Evolutionary conservation across 331 rosid genomes (phyloP), one percentile per base, ranked within the genome.

Genomic region (Cydonia oblonga): DNA sequence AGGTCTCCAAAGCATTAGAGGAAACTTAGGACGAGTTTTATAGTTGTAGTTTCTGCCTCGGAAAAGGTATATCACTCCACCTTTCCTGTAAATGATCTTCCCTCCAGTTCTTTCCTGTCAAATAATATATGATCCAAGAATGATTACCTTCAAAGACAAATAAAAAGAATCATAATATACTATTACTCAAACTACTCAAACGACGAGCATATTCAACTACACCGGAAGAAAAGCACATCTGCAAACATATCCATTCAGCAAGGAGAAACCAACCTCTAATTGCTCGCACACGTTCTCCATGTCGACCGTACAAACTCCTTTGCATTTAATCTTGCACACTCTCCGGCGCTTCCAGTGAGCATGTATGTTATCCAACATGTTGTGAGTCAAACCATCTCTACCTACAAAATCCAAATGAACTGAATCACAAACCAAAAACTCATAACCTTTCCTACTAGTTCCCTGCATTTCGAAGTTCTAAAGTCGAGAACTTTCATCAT

Each of bases 1-100:
- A 2, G 99, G 97, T 83, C 87, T 95, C 99, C 99, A 95, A 68
- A 95, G 79, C 99, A 95, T 95, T 80, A 95, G 88, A 83, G 99
- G 99, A 82, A 88, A 89, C 29, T 75, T 85, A 5, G 96, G 97
- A 18, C 88, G 86, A 52, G 96, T 82, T 87, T 65, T 91, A 65
- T 88, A 84, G 75, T 95, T 95, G 81, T 95, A 91, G 87, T 95
- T 89, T 81, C 99, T 88, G 35, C 99, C 99, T 56, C 97, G 86
- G 84, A 88, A 95, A 71, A 95, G 96, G 85, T 68, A 91, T 70
- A 95, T 14, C 61, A 82, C 85, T 23, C 97, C 99, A 19, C 96
- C 96, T 71, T 49, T 84, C 72, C 89, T 74, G 71, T 72, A 75
- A 29, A 95, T 88, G 35, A 93, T 82, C 67, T 85, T 87, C 51